Percentiles rank a stretch among this genome's conserved stretches.
phyloP scores from a whole-genome alignment of 257 asterid genomes.

The Handroanthus guayacan region DNA sequence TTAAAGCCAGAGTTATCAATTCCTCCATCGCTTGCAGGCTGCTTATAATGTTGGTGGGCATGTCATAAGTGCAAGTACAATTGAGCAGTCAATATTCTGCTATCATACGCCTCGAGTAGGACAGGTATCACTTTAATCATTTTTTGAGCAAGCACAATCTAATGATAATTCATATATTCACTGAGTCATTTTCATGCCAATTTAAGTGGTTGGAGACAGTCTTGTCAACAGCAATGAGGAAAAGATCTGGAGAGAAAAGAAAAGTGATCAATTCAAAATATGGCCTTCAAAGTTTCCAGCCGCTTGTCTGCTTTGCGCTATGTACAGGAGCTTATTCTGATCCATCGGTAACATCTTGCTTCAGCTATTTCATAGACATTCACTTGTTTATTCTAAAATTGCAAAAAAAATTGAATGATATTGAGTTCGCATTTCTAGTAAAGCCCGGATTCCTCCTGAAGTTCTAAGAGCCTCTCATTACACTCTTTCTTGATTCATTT shows the following conservation, averaged over 20 bases:
- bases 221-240: slow-evolving; percentile 62
- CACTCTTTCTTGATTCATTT: no score
- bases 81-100: slow-evolving; percentile 67
- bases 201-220: slow-evolving; percentile 66
- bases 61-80: slow-evolving; percentile 55
- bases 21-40: slow-evolving; percentile 56
- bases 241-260: slow-evolving; percentile 60
- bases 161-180: background rate
- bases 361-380: slow-evolving; percentile 3
- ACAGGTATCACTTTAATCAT: slow-evolving; percentile 44
- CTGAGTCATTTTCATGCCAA: background rate
- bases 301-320: slow-evolving; percentile 60
- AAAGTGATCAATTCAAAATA: slow-evolving; percentile 53
- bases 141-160: background rate
- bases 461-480: no score
- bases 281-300: slow-evolving; percentile 51
- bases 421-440: no score
- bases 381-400: background rate
- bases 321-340: slow-evolving; percentile 62
- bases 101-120: slow-evolving; percentile 63
- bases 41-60: slow-evolving; percentile 68
- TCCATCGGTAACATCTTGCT: slow-evolving; percentile 53
- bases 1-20: background rate
- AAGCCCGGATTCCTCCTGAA: no score
- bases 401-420: no score